Conservation (phyloP, 257 asterid species). For the Solanum chaucha region DNA sequence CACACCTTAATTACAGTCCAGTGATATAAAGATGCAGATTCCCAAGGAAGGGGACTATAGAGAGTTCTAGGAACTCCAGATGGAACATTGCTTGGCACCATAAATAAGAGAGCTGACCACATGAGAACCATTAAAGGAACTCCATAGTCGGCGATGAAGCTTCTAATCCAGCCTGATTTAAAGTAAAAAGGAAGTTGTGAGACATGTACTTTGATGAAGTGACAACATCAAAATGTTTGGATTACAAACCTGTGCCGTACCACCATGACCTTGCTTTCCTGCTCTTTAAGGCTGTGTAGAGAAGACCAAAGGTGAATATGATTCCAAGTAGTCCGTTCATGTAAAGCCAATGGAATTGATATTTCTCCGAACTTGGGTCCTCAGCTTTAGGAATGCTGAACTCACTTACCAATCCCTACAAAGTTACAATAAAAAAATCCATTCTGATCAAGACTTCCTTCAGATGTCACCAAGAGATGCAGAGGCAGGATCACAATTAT, state of each 20-base stretch:
- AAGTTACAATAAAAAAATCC: neutral
- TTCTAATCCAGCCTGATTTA: neutral
- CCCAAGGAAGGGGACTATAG: slow-evolving; percentile 8
- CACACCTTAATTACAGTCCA: slow-evolving; percentile 4
- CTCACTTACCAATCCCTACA: slow-evolving; percentile 4
- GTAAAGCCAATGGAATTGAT: slow-evolving; percentile 3
- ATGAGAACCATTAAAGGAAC: slow-evolving; percentile 7
- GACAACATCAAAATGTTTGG: neutral
- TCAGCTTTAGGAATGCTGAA: neutral
- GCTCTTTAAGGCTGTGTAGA: slow-evolving; percentile 2
- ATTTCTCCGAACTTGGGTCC: neutral
- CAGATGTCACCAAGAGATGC: neutral
- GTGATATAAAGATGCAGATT: slow-evolving; percentile 1
- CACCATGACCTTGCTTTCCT: slow-evolving; percentile 10
- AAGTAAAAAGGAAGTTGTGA: neutral
- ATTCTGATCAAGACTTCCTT: neutral
- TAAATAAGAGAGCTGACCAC: slow-evolving; percentile 1
- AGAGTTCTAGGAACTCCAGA: slow-evolving; percentile 4
- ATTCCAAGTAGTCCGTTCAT: neutral
- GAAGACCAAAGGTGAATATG: slow-evolving; percentile 3
- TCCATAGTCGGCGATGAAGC: slow-evolving; percentile 6
- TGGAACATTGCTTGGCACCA: neutral
- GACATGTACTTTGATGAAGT: neutral
- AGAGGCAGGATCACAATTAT: neutral
- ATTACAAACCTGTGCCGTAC: slow-evolving; percentile 1